Evolutionary conservation across 179 eudicot species (phyloP).

Genomic region (Heliamphora pulchella): DNA sequence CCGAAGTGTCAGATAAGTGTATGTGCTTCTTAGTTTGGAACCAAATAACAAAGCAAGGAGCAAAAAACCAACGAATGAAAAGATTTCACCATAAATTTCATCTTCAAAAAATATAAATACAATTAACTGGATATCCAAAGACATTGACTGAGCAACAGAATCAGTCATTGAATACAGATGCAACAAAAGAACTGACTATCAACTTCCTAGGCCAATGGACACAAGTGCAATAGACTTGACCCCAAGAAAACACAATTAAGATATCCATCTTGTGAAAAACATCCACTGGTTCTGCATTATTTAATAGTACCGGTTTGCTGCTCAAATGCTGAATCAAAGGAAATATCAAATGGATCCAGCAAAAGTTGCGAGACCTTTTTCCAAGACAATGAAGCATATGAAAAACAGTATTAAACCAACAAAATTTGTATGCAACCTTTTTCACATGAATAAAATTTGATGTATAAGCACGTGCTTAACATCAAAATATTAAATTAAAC

Average conservation of each 20-base stretch:
- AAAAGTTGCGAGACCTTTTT: too few species aligned
- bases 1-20: too few species aligned
- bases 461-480: background rate
- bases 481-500: background rate
- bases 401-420: slow-evolving; percentile 1
- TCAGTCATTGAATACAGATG: background rate
- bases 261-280: background rate
- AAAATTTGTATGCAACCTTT: background rate
- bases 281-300: background rate
- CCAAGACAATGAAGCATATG: background rate
- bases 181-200: background rate
- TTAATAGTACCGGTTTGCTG: too few species aligned
- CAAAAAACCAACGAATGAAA: background rate
- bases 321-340: too few species aligned
- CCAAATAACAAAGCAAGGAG: background rate
- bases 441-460: background rate
- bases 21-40: background rate
- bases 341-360: too few species aligned
- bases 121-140: background rate
- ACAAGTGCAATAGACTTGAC: background rate
- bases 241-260: background rate
- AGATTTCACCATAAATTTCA: background rate
- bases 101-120: background rate
- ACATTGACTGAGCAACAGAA: background rate
- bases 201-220: background rate